Base-by-base conservation (phyloP, 768 basidiomycete genomes). In the Lanmaoa rubissima region DNA sequence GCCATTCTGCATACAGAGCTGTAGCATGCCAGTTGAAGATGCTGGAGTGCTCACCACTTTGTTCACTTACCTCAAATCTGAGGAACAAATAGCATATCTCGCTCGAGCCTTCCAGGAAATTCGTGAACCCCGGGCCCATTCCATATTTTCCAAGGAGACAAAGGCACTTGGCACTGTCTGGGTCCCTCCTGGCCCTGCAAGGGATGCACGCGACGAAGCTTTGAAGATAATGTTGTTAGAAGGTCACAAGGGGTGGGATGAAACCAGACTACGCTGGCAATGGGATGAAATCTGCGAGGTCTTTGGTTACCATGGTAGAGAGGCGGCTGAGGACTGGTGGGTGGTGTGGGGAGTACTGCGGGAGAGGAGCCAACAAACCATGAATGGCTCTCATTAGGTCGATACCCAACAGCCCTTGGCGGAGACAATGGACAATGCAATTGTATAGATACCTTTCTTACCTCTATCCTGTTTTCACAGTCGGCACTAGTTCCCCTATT, bases 301-400 rank as follows among this genome's bases (percentile, higher is more conserved):
- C 61, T 82, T 80, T 61, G 69, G 73, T n/a, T 80, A 84, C 63
- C 78, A 82, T 63, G 78, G 82, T 5, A 74, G 73, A 43, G 84
- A 87, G 58, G 76, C 77, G 43, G 85, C 81, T 19, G 84, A 84
- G 55, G 83, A 83, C 65, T 87, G 84, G 83, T 87, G 84, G 84
- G 78, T 79, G 12, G 79, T 79, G 53, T 84, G 82, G 83, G 82
- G 82, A 8, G 58, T 71, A 6, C 65, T 82, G 61, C 74, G 75
- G 45, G 75, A 82, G 64, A 64, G 76, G 49, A 75, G 76, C 52
- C 57, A 69, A 32, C 48, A 54, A n/a, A 39, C 8, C 5, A 17
- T 21, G 13, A 61, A 50, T 21, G 39, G 31, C 21, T 31, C 55
- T 53, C 52, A 38, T 54, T 67, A 58, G 5, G 32, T 19, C 12